phyloP scores from a whole-genome alignment of 257 asterid species.

The Avicennia marina region DNA sequence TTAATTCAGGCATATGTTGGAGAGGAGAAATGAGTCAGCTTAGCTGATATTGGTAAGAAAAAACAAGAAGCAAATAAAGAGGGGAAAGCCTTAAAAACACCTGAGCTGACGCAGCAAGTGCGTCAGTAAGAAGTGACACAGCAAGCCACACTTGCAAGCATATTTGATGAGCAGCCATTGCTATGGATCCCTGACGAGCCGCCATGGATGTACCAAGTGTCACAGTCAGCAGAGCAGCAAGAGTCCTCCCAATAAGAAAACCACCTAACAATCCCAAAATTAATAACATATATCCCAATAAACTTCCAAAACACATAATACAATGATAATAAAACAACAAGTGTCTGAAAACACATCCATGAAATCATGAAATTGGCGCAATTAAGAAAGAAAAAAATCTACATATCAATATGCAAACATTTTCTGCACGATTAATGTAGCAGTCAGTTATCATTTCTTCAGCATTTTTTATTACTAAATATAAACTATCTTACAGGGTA shows the following conservation, averaged over 20 bases:
- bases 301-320: neutral
- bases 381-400: neutral
- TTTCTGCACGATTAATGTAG: neutral
- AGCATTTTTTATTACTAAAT: too few species aligned
- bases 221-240: conserved; percentile 79
- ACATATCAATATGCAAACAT: neutral
- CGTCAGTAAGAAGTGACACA: conserved; percentile 92
- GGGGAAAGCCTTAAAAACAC: conserved; percentile 28
- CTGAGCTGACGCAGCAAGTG: conserved; percentile 90
- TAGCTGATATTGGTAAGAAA: conserved; percentile 1
- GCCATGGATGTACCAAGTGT: conserved; percentile 95
- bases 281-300: neutral
- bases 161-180: conserved; percentile 97
- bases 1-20: neutral
- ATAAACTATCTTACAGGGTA: too few species aligned
- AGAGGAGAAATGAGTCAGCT: neutral
- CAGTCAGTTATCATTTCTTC: too few species aligned
- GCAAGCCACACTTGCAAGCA: conserved; percentile 95
- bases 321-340: neutral
- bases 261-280: conserved; percentile 53
- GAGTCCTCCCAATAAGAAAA: conserved; percentile 88
- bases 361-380: too few species aligned
- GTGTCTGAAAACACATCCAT: neutral
- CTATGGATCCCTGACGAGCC: conserved; percentile 91
- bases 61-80: neutral